Evolutionary conservation across 768 basidiomycete species (phyloP), one percentile per base, ranked within the genome.

Genomic region (Leccinum arenicola): DNA sequence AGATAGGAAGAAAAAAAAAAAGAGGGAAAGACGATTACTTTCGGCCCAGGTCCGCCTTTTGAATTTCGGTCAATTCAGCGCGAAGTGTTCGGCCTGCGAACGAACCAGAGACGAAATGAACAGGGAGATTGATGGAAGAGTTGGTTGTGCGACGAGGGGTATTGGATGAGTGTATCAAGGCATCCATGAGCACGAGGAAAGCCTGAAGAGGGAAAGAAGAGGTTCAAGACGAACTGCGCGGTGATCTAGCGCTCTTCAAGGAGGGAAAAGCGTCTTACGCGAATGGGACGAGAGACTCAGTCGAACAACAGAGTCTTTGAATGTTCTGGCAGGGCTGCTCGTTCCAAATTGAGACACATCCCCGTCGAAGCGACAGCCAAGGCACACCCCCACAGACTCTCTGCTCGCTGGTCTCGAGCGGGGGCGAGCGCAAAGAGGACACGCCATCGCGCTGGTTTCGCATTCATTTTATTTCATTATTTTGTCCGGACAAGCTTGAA

Each of bases 21-120:
- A 14, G 6, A 10, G 17, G 6, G 29, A 25, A 50, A 40, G 38
- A 21, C 58, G 70, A 71, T 64, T 73, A 83, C 88, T 88, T 89
- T 70, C 88, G 76, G 21, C 87, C 88, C 48, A 84, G 68, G 68
- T 86, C 79, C 12, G 88, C 85, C 66, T 86, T 84, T 70, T 89
- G 88, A 33, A 86, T 69, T 69, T 87, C 88, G 50, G 76, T 63
- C 61, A 85, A 75, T 64, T 84, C 80, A 43, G 80, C 76, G 43
- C 82, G 83, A 36, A 87, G 73, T 27, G 77, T 79, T 57, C 63
- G 77, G 25, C 86, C 87, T 49, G 79, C 74, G 69, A 89, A 86
- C 62, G 84, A 85, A 43, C 88, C 89, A 54, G 75, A 73, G 15
- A 71, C 71, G 64, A 85, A 89, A 59, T 75, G 76, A 49, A 87